A percentile compares a stretch with the other conserved stretches of the same genome.
Conservation (phyloP, 352 stramenopile genomes). For the Phytophthora hybrid region DNA sequence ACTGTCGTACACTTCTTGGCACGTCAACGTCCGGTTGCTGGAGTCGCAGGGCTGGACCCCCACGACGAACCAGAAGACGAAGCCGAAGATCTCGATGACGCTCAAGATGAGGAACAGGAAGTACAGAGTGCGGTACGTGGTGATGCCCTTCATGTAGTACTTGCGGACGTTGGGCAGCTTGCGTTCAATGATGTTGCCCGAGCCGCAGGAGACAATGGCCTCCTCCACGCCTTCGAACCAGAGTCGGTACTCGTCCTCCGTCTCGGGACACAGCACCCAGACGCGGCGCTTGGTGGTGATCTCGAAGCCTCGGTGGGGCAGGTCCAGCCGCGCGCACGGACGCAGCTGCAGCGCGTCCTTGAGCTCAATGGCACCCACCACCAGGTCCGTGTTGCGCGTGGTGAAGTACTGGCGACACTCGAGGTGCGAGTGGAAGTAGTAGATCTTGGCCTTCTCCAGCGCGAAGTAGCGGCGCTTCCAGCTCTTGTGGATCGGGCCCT, state of each 20-base stretch:
- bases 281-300: slow-evolving; percentile 84
- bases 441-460: slow-evolving; percentile 90
- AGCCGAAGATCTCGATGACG: slow-evolving; percentile 72
- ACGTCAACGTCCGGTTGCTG: slow-evolving; percentile 51
- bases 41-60: slow-evolving; percentile 81
- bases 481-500: slow-evolving; percentile 87
- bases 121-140: slow-evolving; percentile 81
- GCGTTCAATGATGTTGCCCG: slow-evolving; percentile 88
- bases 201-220: slow-evolving; percentile 75
- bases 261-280: slow-evolving; percentile 88
- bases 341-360: slow-evolving; percentile 88
- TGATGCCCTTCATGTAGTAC: slow-evolving; percentile 91
- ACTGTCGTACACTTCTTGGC: slow-evolving; percentile 68
- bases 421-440: slow-evolving; percentile 88
- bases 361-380: slow-evolving; percentile 83
- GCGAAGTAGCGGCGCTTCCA: slow-evolving; percentile 91
- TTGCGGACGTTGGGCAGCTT: slow-evolving; percentile 90
- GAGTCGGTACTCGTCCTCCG: slow-evolving; percentile 84
- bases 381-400: slow-evolving; percentile 82
- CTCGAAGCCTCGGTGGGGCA: slow-evolving; percentile 85
- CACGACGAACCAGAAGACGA: slow-evolving; percentile 87
- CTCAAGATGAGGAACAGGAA: slow-evolving; percentile 79
- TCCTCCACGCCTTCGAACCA: slow-evolving; percentile 87
- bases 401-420: slow-evolving; percentile 91
- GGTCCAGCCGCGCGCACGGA: slow-evolving; percentile 78